Percentiles rank a stretch among this genome's conserved stretches.
These are phyloP conservation scores for Gamsiella multidivaricata DNA, from an alignment of 192 early-diverging fungal genomes.

Conservation along the genomic window DNA sequence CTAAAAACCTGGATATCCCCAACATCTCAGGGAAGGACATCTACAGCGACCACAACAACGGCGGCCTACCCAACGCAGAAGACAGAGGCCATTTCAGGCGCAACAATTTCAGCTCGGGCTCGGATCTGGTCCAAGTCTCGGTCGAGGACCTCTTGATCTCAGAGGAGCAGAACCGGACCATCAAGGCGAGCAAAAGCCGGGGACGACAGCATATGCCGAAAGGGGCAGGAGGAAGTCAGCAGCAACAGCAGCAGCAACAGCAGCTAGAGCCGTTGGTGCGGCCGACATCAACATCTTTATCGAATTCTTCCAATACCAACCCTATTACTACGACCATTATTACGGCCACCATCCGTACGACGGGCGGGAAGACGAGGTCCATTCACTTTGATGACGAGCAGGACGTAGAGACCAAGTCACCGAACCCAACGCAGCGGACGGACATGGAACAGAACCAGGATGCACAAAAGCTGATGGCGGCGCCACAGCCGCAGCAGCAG, in stretches of 20 bases:
- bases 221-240: not conserved
- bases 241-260: not conserved
- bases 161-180: slow-evolving; percentile 31
- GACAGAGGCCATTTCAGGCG: slow-evolving; percentile 18
- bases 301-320: not conserved
- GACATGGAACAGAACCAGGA: not conserved
- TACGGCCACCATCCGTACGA: slow-evolving; percentile 29
- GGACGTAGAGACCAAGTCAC: not conserved
- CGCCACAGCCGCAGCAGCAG: not conserved
- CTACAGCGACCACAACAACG: not conserved
- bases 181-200: slow-evolving; percentile 15
- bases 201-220: not conserved
- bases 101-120: slow-evolving; percentile 31
- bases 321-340: slow-evolving; percentile 8
- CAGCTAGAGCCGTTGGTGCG: not conserved
- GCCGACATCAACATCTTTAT: not conserved
- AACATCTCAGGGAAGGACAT: not conserved
- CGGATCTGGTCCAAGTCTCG: slow-evolving; percentile 46
- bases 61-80: not conserved
- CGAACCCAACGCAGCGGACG: not conserved
- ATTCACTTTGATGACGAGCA: slow-evolving; percentile 18
- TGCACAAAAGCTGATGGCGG: not conserved
- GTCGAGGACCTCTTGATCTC: slow-evolving; percentile 49
- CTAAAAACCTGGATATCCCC: not conserved
- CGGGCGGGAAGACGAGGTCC: slow-evolving; percentile 6